Base-by-base conservation (phyloP, 2,329 filamentous ascomycete species). In the Blastomyces percursus region DNA sequence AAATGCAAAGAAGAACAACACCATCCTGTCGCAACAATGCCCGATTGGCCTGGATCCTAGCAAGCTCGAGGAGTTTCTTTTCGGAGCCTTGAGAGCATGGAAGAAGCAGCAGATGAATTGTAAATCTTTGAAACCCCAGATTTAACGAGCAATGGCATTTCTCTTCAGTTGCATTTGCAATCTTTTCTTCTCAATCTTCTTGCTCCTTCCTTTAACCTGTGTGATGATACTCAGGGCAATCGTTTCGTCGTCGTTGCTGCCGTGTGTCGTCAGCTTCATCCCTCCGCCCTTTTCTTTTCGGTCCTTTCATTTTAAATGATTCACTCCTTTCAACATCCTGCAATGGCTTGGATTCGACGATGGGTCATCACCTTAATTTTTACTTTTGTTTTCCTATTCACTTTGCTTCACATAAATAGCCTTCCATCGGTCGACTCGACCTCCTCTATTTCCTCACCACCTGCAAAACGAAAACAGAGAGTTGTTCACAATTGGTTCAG, bases 401-500 rank as follows among this genome's bases (percentile, higher is more conserved):
- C 40, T 48, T 63, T 62, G 4, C 50, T 54, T 35, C 35, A 62
- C 32, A 40, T 66, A 38, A 51, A 50, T 54, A 57, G 35, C 5
- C 35, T 58, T 30, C 56, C 62, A 16, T 44, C 60, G 59, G 14
- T 14, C 56, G 46, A 57, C 58, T 60, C 61, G 35, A 32, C 46
- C 46, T 8, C 48, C 35, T 57, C 54, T 35, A 5, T 30, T 35
- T 40, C 19, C 11, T 27, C 14, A 14, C 60, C 27, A 16, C 16
- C 42, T 9, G 3, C 11, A 12, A 19, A 30, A n/a, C 52, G 54
- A 30, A 38, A 59, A 27, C 51, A 57, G 12, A 35, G 21, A 44
- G 35, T 48, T 44, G 52, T 56, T 46, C 58, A 27, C 7, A 5
- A 64, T 35, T 67, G 65, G 65, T 67, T 61, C 62, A 64, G 63